These are phyloP conservation scores for Claviceps purpurea DNA, from an alignment of 2,329 filamentous ascomycete species.

Conservation along the genomic window DNA sequence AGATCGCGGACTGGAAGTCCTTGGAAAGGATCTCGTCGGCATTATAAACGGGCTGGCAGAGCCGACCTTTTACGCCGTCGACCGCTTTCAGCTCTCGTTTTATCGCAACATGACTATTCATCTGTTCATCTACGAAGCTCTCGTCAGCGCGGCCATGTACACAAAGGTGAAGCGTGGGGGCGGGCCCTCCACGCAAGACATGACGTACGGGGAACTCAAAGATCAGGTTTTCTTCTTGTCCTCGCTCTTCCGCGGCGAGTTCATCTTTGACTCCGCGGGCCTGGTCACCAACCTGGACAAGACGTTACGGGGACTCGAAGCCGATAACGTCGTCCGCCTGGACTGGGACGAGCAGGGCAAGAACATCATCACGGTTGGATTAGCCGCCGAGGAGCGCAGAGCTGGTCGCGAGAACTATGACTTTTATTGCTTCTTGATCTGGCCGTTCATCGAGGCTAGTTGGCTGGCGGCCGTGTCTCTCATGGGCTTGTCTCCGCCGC, in stretches of 20 bases:
- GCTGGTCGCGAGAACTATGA: conserved; percentile 89
- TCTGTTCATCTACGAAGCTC: conserved; percentile 83
- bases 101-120: conserved; percentile 99
- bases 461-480: conserved; percentile 87
- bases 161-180: conserved; percentile 81
- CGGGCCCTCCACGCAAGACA: conserved; percentile 67
- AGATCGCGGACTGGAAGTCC: conserved; percentile 77
- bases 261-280: conserved; percentile 88
- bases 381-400: conserved; percentile 62
- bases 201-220: conserved; percentile 58
- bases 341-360: conserved; percentile 37
- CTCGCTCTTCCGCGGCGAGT: conserved; percentile 86
- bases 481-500: conserved; percentile 70
- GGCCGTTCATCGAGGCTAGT: conserved; percentile 91
- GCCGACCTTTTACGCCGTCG: conserved; percentile 87
- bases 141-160: conserved; percentile 86
- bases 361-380: conserved; percentile 52
- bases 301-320: conserved; percentile 64
- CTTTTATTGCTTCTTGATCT: conserved; percentile 97
- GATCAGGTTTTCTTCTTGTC: conserved; percentile 82
- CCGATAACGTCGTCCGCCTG: conserved; percentile 62
- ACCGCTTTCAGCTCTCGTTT: conserved; percentile 93
- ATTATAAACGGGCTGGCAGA: conserved; percentile 68
- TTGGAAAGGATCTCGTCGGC: conserved; percentile 81
- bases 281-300: conserved; percentile 67